These are phyloP conservation scores for Cardamine occulta DNA, from an alignment of 345 rosid species.

Conservation along the genomic window DNA sequence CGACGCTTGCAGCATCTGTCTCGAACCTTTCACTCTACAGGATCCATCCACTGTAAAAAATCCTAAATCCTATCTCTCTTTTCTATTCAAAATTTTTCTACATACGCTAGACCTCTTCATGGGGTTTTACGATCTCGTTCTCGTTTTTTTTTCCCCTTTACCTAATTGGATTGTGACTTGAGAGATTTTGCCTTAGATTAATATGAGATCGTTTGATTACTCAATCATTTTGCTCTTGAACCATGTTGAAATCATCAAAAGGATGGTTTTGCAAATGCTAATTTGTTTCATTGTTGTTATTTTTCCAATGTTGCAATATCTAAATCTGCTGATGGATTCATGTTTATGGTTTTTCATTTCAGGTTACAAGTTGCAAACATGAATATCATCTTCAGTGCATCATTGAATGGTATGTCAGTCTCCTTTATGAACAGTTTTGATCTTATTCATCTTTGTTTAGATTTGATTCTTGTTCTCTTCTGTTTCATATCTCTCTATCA, in stretches of 20 bases:
- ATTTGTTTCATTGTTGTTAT: neutral
- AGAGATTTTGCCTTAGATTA: neutral
- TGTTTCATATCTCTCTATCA: slow-evolving; percentile 18
- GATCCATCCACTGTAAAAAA: slow-evolving; percentile 68
- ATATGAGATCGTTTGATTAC: slow-evolving; percentile 20
- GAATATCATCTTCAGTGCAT: slow-evolving; percentile 96
- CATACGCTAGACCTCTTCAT: neutral
- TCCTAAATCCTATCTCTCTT: neutral
- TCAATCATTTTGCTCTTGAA: neutral
- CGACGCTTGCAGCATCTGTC: slow-evolving; percentile 89
- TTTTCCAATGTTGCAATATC: neutral
- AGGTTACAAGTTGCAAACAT: slow-evolving; percentile 93
- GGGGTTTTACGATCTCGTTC: slow-evolving; percentile 22
- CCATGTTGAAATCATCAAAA: neutral
- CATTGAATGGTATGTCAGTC: slow-evolving; percentile 65
- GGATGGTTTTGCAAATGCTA: too few species aligned
- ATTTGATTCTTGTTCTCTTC: neutral
- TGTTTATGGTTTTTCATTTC: slow-evolving; percentile 28
- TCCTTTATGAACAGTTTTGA: neutral
- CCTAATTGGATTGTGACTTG: too few species aligned
- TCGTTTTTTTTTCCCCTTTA: neutral
- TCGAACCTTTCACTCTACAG: slow-evolving; percentile 68
- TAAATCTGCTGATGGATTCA: neutral
- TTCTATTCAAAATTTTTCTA: neutral
- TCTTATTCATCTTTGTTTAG: neutral